These are phyloP conservation scores for Tylopilus sp. DNA, from an alignment of 768 basidiomycete genomes.

Conservation along the genomic window DNA sequence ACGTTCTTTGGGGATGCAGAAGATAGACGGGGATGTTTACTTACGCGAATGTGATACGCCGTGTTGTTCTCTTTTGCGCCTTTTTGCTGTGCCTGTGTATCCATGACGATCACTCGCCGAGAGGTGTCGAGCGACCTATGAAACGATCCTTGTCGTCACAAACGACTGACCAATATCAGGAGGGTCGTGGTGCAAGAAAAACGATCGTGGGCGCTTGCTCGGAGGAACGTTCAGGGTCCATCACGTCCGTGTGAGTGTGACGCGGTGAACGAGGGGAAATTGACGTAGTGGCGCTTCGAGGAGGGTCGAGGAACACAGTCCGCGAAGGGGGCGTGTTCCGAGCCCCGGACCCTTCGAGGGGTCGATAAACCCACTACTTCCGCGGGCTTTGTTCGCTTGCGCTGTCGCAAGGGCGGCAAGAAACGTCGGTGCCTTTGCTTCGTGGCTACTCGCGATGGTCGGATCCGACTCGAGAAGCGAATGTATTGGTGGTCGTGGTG, in stretches of 20 bases:
- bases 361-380: background rate
- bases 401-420: too few species aligned
- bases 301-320: background rate
- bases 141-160: background rate
- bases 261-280: background rate
- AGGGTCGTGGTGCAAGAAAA: background rate
- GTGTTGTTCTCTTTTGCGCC: background rate
- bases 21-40: background rate
- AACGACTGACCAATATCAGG: background rate
- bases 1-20: background rate
- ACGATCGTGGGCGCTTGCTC: background rate
- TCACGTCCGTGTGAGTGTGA: slow-evolving; percentile 11
- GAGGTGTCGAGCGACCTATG: background rate
- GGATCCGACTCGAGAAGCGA: too few species aligned
- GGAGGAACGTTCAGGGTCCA: background rate
- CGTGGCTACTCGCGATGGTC: too few species aligned
- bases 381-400: background rate
- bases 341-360: background rate
- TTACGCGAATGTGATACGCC: slow-evolving; percentile 1
- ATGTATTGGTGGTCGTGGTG: too few species aligned
- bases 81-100: background rate
- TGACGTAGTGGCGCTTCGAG: slow-evolving; percentile 3
- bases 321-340: slow-evolving; percentile 9
- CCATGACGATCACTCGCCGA: background rate
- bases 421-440: too few species aligned